phyloP scores from a whole-genome alignment of 2,329 filamentous ascomycete species.

The Dactylellina haptotyla region DNA sequence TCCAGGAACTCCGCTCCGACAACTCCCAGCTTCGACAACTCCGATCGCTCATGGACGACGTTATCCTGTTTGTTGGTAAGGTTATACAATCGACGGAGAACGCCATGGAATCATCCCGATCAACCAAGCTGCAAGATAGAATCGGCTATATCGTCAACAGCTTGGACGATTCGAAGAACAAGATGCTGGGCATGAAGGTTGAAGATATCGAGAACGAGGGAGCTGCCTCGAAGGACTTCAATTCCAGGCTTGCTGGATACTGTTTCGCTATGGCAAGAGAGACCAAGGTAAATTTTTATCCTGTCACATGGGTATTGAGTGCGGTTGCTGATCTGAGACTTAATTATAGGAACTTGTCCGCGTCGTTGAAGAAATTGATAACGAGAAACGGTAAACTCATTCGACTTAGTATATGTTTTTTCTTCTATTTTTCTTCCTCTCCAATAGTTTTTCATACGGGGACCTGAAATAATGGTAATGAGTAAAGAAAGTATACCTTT shows the following conservation, averaged over 20 bases:
- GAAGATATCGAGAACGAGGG: conserved; percentile 71
- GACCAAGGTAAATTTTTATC: conserved; percentile 70
- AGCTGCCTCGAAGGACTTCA: conserved; percentile 69
- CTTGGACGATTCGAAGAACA: conserved; percentile 68
- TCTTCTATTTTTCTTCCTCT: conserved; percentile 2
- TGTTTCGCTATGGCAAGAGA: conserved; percentile 87
- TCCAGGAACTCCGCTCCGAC: conserved; percentile 72
- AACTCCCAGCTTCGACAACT: conserved; percentile 73
- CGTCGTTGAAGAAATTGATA: conserved; percentile 57
- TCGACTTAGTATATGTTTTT: neutral
- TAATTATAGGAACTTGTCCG: conserved; percentile 55
- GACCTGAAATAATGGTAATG: conserved; percentile 25
- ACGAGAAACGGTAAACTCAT: conserved; percentile 43
- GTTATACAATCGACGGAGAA: conserved; percentile 74
- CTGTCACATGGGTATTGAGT: neutral
- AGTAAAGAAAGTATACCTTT: conserved; percentile 29
- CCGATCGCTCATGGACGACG: conserved; percentile 70
- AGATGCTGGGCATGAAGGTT: conserved; percentile 72
- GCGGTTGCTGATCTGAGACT: conserved; percentile 5
- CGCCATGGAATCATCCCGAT: conserved; percentile 61
- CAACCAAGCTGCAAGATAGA: conserved; percentile 42
- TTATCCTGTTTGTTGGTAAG: conserved; percentile 75
- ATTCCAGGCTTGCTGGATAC: conserved; percentile 78
- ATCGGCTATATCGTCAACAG: conserved; percentile 66
- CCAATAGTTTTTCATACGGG: conserved; percentile 7